Evolutionary conservation across 306 rosid genomes (phyloP).

Genomic region (Cicer chorassanicum): DNA sequence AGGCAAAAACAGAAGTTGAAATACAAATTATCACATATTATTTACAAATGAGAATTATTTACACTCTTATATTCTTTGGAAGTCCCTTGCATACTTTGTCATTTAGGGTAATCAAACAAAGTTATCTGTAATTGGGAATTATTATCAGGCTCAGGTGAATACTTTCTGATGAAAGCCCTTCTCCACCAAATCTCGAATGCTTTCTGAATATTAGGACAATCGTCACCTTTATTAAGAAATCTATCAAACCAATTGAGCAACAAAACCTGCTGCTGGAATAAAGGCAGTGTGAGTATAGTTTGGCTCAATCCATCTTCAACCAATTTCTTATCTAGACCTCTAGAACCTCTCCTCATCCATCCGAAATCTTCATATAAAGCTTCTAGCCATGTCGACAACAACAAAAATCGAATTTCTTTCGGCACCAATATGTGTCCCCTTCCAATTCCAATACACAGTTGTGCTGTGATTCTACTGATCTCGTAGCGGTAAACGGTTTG

Average conservation of each 20-base stretch:
- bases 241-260: constrained; percentile 82
- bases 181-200: constrained; percentile 99
- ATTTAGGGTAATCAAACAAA: constrained; percentile 62
- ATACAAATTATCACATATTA: constrained; percentile 30
- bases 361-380: constrained; percentile 88
- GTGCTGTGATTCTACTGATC: constrained; percentile 84
- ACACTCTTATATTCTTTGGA: constrained; percentile 5
- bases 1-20: constrained; percentile 25
- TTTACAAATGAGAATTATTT: constrained; percentile 45
- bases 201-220: constrained; percentile 87
- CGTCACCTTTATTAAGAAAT: constrained; percentile 87
- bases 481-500: constrained; percentile 75
- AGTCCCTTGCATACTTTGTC: constrained; percentile 45
- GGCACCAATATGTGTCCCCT: constrained; percentile 78
- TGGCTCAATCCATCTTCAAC: constrained; percentile 87
- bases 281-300: constrained; percentile 83
- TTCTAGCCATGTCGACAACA: constrained; percentile 87
- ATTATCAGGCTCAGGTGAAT: constrained; percentile 58
- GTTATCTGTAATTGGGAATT: constrained; percentile 74
- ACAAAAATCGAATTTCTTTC: constrained; percentile 67
- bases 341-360: constrained; percentile 85
- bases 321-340: constrained; percentile 69
- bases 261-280: constrained; percentile 77
- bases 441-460: constrained; percentile 80
- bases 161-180: constrained; percentile 77